A percentile compares a stretch with the other conserved stretches of the same genome.
These are phyloP conservation scores for Xylaria castorea DNA, from an alignment of 495 filamentous ascomycete genomes.

Conservation along the genomic window DNA sequence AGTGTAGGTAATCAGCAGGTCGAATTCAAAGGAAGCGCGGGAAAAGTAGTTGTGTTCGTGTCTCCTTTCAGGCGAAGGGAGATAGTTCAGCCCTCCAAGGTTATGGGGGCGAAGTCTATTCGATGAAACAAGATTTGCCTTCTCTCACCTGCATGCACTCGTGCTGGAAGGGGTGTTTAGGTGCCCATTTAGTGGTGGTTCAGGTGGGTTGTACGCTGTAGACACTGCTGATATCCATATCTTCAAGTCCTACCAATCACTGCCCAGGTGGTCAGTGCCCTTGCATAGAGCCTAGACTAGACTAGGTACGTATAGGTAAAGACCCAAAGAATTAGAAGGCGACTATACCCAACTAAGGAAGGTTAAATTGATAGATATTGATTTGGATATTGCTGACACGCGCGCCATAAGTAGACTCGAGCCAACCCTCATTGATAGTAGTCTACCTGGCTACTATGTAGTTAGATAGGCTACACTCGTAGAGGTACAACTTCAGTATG, in stretches of 20 bases:
- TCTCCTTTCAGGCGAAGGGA: not conserved
- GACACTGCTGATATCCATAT: not conserved
- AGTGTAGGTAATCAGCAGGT: slow-evolving; percentile 23
- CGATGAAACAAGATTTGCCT: slow-evolving; percentile 35
- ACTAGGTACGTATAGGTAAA: too few relatives aligned
- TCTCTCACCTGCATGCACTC: not conserved
- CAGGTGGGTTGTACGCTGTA: slow-evolving; percentile 9
- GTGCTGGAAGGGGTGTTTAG: not conserved
- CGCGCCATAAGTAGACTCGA: too few relatives aligned
- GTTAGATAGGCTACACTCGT: not conserved
- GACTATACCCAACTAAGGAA: not conserved
- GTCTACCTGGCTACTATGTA: too few relatives aligned
- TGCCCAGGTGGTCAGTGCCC: slow-evolving; percentile 5
- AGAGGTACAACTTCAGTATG: not conserved
- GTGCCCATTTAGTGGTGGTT: slow-evolving; percentile 20
- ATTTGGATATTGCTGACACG: not conserved
- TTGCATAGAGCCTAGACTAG: not conserved
- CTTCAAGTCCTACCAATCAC: not conserved
- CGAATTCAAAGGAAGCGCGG: slow-evolving; percentile 22
- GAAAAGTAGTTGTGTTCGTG: slow-evolving; percentile 17
- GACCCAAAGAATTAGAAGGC: not conserved
- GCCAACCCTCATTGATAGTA: not conserved
- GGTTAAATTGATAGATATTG: not conserved
- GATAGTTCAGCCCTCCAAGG: slow-evolving; percentile 7
- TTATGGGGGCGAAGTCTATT: slow-evolving; percentile 17